phyloP scores from a whole-genome alignment of 352 stramenopile genomes.

The Pythium graminicola region DNA sequence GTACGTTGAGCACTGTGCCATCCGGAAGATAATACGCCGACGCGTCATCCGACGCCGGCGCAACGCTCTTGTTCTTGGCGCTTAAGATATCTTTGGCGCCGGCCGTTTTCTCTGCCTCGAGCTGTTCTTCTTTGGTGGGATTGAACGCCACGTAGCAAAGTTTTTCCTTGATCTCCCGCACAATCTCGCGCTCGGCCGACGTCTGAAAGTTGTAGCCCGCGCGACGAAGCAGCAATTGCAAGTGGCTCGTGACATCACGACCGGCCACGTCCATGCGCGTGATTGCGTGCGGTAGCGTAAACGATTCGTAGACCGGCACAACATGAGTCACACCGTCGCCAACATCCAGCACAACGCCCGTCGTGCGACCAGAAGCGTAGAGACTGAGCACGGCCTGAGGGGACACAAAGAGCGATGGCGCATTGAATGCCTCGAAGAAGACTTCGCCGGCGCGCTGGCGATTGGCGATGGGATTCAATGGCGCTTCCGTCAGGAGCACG shows the following conservation, averaged over 20 bases:
- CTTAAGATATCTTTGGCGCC: constrained; percentile 19
- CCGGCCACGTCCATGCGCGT: constrained; percentile 75
- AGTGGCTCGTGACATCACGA: constrained; percentile 73
- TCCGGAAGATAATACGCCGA: constrained; percentile 79
- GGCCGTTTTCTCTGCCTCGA: constrained; percentile 61
- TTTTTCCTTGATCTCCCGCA: constrained; percentile 87
- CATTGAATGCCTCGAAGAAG: constrained; percentile 85
- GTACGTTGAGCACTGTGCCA: constrained; percentile 77
- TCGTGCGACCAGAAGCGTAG: constrained; percentile 84
- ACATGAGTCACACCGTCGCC: constrained; percentile 83
- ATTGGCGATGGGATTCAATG: constrained; percentile 70
- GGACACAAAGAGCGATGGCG: constrained; percentile 81
- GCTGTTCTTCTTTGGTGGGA: constrained; percentile 72
- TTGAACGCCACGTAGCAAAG: constrained; percentile 84
- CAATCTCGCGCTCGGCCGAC: constrained; percentile 83
- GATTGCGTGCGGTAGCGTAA: constrained; percentile 77
- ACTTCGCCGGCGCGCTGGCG: constrained; percentile 72
- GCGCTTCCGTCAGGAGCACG: constrained; percentile 79
- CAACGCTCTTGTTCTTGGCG: constrained; percentile 36
- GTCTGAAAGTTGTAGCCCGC: constrained; percentile 86
- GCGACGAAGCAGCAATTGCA: constrained; percentile 70
- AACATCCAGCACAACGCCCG: constrained; percentile 84
- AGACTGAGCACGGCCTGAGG: constrained; percentile 83
- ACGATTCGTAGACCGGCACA: constrained; percentile 83
- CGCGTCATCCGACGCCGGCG: constrained; percentile 35